Conservation (phyloP, 2,329 filamentous ascomycete species). For the Fusarium dlaminii region DNA sequence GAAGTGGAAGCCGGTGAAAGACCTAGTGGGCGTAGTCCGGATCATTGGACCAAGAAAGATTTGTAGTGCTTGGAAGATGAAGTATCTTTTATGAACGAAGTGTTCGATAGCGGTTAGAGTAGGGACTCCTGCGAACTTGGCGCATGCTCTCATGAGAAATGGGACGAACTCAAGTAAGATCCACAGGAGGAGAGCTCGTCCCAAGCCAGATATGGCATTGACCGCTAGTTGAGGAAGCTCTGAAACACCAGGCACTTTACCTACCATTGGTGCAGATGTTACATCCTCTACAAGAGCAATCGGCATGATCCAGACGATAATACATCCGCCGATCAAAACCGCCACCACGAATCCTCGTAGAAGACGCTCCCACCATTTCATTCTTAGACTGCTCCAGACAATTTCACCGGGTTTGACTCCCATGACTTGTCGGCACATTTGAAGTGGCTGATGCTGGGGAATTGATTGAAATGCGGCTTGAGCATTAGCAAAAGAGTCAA, state of each 20-base stretch:
- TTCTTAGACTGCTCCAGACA: background rate
- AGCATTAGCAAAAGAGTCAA: background rate
- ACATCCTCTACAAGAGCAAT: fast-evolving
- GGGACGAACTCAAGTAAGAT: background rate
- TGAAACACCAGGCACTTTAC: fast-evolving
- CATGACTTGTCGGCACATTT: background rate
- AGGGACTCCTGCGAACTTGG: fast-evolving
- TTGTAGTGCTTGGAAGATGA: background rate
- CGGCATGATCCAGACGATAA: background rate
- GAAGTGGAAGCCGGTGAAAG: background rate
- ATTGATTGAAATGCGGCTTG: background rate
- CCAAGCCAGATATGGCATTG: background rate
- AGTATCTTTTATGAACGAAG: background rate
- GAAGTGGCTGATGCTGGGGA: background rate
- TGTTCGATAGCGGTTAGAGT: background rate
- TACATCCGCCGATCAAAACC: fast-evolving
- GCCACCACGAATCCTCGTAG: background rate
- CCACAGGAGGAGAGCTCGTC: fast-evolving
- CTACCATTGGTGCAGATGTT: background rate
- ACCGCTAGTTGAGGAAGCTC: background rate
- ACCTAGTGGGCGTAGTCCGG: background rate
- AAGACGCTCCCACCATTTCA: background rate
- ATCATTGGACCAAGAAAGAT: background rate
- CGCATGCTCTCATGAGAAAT: background rate
- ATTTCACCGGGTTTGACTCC: background rate